Evolutionary conservation across 108 stramenopile species (phyloP).

Genomic region (Nitzschia inconspicua): DNA sequence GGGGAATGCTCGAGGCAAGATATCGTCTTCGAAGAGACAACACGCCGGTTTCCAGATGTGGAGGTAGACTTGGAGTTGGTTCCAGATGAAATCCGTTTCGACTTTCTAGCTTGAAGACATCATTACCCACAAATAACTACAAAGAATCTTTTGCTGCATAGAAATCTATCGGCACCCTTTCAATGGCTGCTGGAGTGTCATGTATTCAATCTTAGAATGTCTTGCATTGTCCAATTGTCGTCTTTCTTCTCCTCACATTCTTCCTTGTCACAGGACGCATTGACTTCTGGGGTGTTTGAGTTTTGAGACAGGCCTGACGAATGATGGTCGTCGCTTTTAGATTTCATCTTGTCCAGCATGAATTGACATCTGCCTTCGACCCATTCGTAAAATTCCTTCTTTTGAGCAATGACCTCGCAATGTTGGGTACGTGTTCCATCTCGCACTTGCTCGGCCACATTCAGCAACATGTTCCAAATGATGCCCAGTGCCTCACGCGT

Average conservation of each 20-base stretch:
- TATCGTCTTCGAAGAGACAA: constrained; percentile 2
- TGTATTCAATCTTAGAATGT: constrained; percentile 7
- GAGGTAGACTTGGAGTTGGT: constrained; percentile 17
- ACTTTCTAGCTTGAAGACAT: constrained; percentile 8
- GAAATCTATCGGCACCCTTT: too few species aligned
- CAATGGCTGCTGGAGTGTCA: background rate
- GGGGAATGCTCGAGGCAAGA: constrained; percentile 24
- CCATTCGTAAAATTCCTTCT: constrained; percentile 74
- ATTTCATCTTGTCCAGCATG: constrained; percentile 33
- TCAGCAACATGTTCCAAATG: constrained; percentile 60
- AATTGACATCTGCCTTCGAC: constrained; percentile 44
- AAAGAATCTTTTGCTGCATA: too few species aligned
- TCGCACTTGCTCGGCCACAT: constrained; percentile 67
- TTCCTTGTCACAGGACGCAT: background rate
- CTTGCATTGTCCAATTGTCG: constrained; percentile 15
- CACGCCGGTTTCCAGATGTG: background rate
- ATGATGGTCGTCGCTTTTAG: background rate
- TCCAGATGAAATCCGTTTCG: constrained; percentile 37
- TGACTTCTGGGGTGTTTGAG: background rate
- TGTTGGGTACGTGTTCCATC: constrained; percentile 56
- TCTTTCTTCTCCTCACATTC: background rate
- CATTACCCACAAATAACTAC: background rate
- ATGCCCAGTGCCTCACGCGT: constrained; percentile 46
- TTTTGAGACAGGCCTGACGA: background rate
- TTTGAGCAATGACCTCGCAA: constrained; percentile 51